Base-by-base conservation (phyloP, 83 land plant species). In the Isoetes engelmannii region DNA sequence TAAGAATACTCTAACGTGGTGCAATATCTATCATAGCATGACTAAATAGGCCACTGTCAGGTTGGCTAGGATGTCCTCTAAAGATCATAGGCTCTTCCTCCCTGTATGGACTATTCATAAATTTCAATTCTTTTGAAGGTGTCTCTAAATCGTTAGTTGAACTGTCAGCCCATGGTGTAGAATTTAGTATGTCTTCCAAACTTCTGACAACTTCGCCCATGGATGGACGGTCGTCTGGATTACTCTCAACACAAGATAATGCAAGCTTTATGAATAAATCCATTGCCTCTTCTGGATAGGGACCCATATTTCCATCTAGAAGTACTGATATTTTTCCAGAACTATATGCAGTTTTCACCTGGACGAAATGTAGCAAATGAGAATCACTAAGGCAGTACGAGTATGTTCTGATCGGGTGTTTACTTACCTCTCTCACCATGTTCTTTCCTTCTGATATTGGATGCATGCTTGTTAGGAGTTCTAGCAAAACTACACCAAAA, bases 401-500 rank as follows among this genome's bases (percentile, higher is more conserved):
- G 13, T 12, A 51, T 51, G 55, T 51, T 12, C 17, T 12, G 17
- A 51, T 51, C 0, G 15, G 55, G 17, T 51, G 1, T 51, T 50
- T 68, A 15, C 71, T 15, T 45, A 76, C 68, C 75, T 76, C 74
- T 61, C 79, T 43, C 9, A 70, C 75, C n/a, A 76, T 47, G 55
- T 76, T 62, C 59, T 76, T 76, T 21, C 79, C 79, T 3, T 54
- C 47, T 20, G 57, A 51, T 48, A 76, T 76, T 12, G 79, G 69
- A 15, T 47, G 62, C 69, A 62, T 49, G 45, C 79, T 74, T 44
- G 79, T 76, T 17, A 76, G n/a, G 20, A 76, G 68, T 61, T 76
- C 79, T 43, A 76, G 19, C 47, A 76, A n/a, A 7, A 76, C 79
- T 12, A 76, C 79, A 28, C 79, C 79, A 48, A 76, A 76, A 44